phyloP scores from a whole-genome alignment of 805 yeast genomes.

The Ogataea naganishii region DNA sequence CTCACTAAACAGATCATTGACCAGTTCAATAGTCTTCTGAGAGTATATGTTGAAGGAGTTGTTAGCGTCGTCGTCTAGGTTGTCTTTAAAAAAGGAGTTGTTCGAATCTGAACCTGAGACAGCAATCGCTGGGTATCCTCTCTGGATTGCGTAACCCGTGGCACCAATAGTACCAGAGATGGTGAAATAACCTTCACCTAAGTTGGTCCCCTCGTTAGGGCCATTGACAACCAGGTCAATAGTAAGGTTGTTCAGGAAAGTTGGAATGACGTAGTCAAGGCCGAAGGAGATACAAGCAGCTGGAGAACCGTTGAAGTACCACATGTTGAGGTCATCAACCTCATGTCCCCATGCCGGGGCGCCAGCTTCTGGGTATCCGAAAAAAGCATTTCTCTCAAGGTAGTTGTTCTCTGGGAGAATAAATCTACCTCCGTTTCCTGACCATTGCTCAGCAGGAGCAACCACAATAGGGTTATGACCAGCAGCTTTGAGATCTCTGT shows the following conservation, averaged over 20 bases:
- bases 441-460: conserved; percentile 43
- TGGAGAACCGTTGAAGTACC: conserved; percentile 53
- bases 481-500: conserved; percentile 36
- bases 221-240: conserved; percentile 43
- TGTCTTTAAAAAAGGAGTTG: conserved; percentile 41
- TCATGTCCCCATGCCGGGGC: conserved; percentile 51
- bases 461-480: conserved; percentile 41
- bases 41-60: conserved; percentile 38
- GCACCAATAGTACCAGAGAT: conserved; percentile 47
- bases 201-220: conserved; percentile 44
- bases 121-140: conserved; percentile 42
- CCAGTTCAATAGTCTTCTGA: conserved; percentile 29
- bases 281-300: conserved; percentile 43
- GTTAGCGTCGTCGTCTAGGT: conserved; percentile 30
- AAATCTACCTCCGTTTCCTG: conserved; percentile 50
- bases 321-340: conserved; percentile 28
- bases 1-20: conserved; percentile 26
- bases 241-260: conserved; percentile 30
- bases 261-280: conserved; percentile 38
- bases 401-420: conserved; percentile 30
- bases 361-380: conserved; percentile 37
- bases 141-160: conserved; percentile 35
- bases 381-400: conserved; percentile 37
- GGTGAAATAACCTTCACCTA: conserved; percentile 33
- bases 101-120: conserved; percentile 41